Conservation (phyloP, 2,329 filamentous ascomycete genomes). For the Aspergillus intermedius region DNA sequence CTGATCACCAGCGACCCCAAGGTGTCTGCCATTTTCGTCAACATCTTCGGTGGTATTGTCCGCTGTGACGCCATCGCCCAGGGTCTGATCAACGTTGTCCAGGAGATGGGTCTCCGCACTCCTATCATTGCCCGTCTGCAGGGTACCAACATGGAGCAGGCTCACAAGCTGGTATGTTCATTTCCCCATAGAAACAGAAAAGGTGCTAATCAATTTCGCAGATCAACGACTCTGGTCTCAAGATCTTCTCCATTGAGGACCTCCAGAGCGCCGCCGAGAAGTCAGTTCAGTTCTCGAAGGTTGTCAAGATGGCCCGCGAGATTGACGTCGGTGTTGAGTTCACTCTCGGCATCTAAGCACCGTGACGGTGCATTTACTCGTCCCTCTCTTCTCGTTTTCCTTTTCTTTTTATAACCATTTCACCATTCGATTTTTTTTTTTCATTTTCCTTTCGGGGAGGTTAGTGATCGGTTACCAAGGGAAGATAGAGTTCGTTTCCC, state of each 20-base stretch:
- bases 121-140: constrained; percentile 96
- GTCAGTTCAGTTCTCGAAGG: constrained; percentile 97
- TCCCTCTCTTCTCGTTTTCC: not conserved
- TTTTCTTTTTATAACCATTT: not conserved
- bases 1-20: constrained; percentile 98
- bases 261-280: constrained; percentile 96
- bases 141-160: constrained; percentile 95
- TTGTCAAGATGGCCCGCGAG: constrained; percentile 96
- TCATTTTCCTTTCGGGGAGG: not conserved
- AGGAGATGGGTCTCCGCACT: constrained; percentile 91
- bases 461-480: not conserved
- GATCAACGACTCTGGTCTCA: constrained; percentile 95
- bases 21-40: constrained; percentile 98
- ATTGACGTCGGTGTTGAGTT: constrained; percentile 97
- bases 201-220: constrained; percentile 19
- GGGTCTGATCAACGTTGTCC: constrained; percentile 89
- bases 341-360: constrained; percentile 76
- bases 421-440: not conserved
- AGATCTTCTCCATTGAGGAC: constrained; percentile 99
- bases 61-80: constrained; percentile 95
- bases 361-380: constrained; percentile 1
- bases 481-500: no score
- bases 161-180: constrained; percentile 63
- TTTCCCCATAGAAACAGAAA: not conserved
- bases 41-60: constrained; percentile 99